These are phyloP conservation scores for Rhododendron vialii DNA, from an alignment of 148 eudicot genomes.

Conservation along the genomic window DNA sequence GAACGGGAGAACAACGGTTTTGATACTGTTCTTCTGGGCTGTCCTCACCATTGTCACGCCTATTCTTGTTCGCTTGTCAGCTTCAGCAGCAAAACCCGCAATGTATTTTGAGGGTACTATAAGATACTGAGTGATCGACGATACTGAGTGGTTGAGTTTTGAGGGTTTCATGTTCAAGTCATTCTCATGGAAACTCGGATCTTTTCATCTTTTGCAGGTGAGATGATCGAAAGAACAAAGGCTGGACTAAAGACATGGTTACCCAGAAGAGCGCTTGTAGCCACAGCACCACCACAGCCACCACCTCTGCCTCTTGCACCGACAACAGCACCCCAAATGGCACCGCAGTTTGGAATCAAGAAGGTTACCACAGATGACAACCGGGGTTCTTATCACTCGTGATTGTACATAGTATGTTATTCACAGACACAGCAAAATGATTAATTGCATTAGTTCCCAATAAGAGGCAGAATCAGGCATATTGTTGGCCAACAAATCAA, in stretches of 20 bases:
- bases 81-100: constrained; percentile 22
- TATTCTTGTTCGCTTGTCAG: constrained; percentile 29
- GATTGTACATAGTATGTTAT: background rate
- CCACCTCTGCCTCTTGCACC: constrained; percentile 10
- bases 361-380: background rate
- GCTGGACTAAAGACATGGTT: constrained; percentile 11
- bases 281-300: background rate
- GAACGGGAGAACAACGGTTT: constrained; percentile 11
- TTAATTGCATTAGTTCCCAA: background rate
- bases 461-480: background rate
- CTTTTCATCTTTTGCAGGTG: constrained; percentile 15
- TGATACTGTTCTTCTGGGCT: background rate
- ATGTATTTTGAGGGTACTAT: constrained; percentile 8
- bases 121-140: background rate
- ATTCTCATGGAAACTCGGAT: background rate
- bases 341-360: background rate
- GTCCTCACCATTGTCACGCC: constrained; percentile 37
- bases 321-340: background rate
- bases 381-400: background rate
- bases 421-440: background rate
- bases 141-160: background rate
- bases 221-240: constrained; percentile 7
- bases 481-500: background rate
- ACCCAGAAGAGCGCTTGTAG: constrained; percentile 31
- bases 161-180: background rate